Evolutionary conservation across 257 asterid species (phyloP), one percentile per base, ranked within the genome.

Genomic region (Pogostemon cablin): DNA sequence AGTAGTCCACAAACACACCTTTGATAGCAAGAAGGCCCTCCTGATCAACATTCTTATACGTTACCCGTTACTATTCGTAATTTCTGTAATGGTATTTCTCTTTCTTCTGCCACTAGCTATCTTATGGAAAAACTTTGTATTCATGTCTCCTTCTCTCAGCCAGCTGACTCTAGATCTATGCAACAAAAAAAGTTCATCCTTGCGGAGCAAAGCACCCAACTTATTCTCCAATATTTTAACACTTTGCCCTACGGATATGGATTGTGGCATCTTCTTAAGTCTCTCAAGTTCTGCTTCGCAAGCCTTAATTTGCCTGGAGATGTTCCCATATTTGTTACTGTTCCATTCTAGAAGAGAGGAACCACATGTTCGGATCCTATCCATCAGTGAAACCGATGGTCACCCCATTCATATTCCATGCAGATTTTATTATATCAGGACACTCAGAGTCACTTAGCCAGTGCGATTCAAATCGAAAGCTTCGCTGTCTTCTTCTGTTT

Each of bases 221-320:
- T 11, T 48, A 48, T 48, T 48, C 5, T 48, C 52, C 12, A 46
- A 0, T 1, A 20, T 20, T 20, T 20, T 7, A 3, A 3, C 15
- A 2, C 0, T 6, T 3, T 9, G 5, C 0, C 8, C 4, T 2
- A 2, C 4, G 0, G 2, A n/a, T 0, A 4, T 2, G 0, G 53
- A 10, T 11, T 48, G 53, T 2, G 1, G 5, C 5, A 3, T 1
- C 4, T 0, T 48, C 17, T 48, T 15, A 1, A 48, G 2, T 5
- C 1, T 3, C 17, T 3, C 5, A 4, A 48, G 4, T 3, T 48
- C 17, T 8, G 3, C 0, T 46, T 46, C 3, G 0, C 12, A 8
- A 3, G 12, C 3, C 2, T 2, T 12, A 9, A 46, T 46, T 12
- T 46, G 12, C 10, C 2, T 46, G 0, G 52, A 3, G 2, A 46